A percentile compares a stretch with the other conserved stretches of the same genome.
Evolutionary conservation across 805 yeast genomes (phyloP).

Genomic region (Candida boidinii): DNA sequence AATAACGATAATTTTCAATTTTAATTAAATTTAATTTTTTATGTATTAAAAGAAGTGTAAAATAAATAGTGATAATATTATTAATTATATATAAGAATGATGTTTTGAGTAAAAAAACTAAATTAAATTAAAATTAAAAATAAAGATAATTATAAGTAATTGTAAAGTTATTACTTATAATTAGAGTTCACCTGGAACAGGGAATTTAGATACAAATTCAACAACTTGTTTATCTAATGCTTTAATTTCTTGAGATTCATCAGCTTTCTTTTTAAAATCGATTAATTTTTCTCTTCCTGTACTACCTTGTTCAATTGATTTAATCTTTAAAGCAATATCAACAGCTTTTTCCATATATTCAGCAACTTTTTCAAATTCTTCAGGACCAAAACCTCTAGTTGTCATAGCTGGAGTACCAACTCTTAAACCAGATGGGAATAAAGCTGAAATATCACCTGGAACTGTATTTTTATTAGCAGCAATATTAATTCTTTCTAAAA

Average conservation of each 20-base stretch:
- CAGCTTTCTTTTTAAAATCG: slow-evolving; percentile 65
- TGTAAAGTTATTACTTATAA: not conserved
- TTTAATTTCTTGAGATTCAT: slow-evolving; percentile 52
- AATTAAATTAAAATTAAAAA: no score
- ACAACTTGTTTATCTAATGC: slow-evolving; percentile 57
- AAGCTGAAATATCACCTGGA: slow-evolving; percentile 93
- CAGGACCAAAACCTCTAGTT: slow-evolving; percentile 79
- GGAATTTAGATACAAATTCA: slow-evolving; percentile 65
- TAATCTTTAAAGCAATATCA: slow-evolving; percentile 53
- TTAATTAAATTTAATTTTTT: no score
- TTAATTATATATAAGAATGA: no score
- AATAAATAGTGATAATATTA: no score
- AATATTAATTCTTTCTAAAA: slow-evolving; percentile 82
- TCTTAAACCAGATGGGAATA: slow-evolving; percentile 93
- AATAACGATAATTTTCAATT: no score
- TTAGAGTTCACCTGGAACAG: slow-evolving; percentile 78
- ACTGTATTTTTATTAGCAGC: slow-evolving; percentile 95
- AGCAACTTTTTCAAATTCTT: slow-evolving; percentile 76
- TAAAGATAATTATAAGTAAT: no score
- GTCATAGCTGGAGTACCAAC: slow-evolving; percentile 99
- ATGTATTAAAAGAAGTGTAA: no score
- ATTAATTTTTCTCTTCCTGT: slow-evolving; percentile 53
- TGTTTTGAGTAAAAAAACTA: no score
- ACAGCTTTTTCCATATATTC: slow-evolving; percentile 75
- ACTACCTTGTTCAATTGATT: slow-evolving; percentile 48